Evolutionary conservation across 495 filamentous ascomycete species (phyloP).

Genomic region (Lepraria neglecta): DNA sequence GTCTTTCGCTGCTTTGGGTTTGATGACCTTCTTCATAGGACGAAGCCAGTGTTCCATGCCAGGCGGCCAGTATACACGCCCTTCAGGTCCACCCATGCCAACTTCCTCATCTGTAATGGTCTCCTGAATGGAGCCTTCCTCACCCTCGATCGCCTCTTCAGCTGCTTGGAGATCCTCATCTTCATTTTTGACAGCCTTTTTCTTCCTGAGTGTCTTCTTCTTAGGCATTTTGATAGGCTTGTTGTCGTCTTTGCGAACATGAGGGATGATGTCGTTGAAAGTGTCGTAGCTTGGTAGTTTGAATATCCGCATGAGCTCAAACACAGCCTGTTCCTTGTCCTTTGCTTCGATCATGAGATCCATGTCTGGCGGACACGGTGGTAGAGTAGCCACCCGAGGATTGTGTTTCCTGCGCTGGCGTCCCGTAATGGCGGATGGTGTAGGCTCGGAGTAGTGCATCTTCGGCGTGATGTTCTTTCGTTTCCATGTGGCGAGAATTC

Average conservation of each 20-base stretch:
- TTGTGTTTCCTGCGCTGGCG: slow-evolving; percentile 77
- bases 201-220: slow-evolving; percentile 45
- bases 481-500: slow-evolving; percentile 79
- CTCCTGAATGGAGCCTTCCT: slow-evolving; percentile 30
- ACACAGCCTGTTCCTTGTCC: slow-evolving; percentile 95
- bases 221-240: slow-evolving; percentile 45
- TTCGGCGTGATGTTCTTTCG: slow-evolving; percentile 85
- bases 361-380: slow-evolving; percentile 75
- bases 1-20: slow-evolving; percentile 47
- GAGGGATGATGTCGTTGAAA: slow-evolving; percentile 72
- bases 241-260: slow-evolving; percentile 73
- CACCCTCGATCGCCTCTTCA: slow-evolving; percentile 37
- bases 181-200: slow-evolving; percentile 42
- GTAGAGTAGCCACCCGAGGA: slow-evolving; percentile 66
- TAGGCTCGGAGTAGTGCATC: slow-evolving; percentile 91
- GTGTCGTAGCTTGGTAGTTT: slow-evolving; percentile 70
- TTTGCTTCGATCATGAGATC: slow-evolving; percentile 99
- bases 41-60: slow-evolving; percentile 88
- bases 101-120: slow-evolving; percentile 61
- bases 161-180: slow-evolving; percentile 44
- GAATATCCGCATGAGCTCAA: slow-evolving; percentile 85
- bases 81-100: slow-evolving; percentile 82
- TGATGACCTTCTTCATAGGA: slow-evolving; percentile 64
- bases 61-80: slow-evolving; percentile 85
- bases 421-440: slow-evolving; percentile 64